Evolutionary conservation across 345 rosid species (phyloP).

Genomic region (Psidium guajava): DNA sequence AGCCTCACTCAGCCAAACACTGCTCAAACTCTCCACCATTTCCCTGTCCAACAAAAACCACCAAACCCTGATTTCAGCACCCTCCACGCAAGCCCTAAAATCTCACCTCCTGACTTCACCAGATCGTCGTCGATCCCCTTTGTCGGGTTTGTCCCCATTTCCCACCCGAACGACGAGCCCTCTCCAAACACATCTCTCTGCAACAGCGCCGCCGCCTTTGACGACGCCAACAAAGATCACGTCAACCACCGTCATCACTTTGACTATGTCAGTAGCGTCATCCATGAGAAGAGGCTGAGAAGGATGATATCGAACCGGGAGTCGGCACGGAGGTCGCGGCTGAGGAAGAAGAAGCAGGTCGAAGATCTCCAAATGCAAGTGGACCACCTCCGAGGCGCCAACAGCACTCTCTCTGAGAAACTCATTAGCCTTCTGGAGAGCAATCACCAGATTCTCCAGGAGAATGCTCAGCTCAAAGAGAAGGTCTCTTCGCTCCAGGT

Average conservation of each 20-base stretch:
- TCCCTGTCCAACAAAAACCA: background rate
- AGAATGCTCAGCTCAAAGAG: constrained; percentile 67
- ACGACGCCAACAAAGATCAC: background rate
- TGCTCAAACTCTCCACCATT: background rate
- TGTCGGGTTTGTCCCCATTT: background rate
- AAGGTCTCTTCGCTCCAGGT: constrained; percentile 52
- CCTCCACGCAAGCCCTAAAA: background rate
- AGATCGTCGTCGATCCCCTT: background rate
- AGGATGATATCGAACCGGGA: constrained; percentile 73
- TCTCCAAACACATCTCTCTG: background rate
- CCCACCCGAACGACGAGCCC: background rate
- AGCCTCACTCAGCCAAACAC: background rate
- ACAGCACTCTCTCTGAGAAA: constrained; percentile 58
- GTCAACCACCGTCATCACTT: constrained; percentile 7
- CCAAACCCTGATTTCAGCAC: background rate
- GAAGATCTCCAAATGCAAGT: constrained; percentile 68
- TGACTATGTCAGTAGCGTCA: background rate
- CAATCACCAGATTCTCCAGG: constrained; percentile 60
- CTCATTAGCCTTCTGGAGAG: constrained; percentile 48
- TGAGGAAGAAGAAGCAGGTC: constrained; percentile 66
- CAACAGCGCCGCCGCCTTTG: background rate
- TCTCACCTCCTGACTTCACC: background rate
- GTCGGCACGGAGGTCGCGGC: constrained; percentile 60
- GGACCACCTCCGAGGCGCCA: constrained; percentile 39
- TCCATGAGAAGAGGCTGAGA: constrained; percentile 46